These are phyloP conservation scores for Nitzschia palea DNA, from an alignment of 108 stramenopile genomes.

Conservation along the genomic window DNA sequence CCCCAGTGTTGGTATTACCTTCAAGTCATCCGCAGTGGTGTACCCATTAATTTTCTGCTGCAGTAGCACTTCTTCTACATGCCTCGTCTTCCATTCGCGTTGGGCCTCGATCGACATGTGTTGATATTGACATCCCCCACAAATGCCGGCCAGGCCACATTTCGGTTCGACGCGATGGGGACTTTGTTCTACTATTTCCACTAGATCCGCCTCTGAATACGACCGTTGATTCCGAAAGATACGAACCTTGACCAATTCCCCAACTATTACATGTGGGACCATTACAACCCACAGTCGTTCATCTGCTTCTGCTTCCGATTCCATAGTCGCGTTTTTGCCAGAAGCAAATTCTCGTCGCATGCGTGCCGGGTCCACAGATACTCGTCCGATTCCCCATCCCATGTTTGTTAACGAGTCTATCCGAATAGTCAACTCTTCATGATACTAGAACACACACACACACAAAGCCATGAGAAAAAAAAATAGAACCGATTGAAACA, in stretches of 20 bases:
- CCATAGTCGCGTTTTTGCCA: neutral
- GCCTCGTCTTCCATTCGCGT: constrained; percentile 89
- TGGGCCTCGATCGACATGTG: constrained; percentile 86
- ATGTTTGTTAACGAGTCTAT: constrained; percentile 37
- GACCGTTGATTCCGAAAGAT: constrained; percentile 83
- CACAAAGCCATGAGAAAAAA: too few species aligned
- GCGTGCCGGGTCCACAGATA: neutral
- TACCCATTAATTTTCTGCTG: constrained; percentile 35
- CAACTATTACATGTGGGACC: constrained; percentile 89
- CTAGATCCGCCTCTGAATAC: constrained; percentile 92
- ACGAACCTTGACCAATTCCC: constrained; percentile 74
- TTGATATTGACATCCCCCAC: constrained; percentile 98
- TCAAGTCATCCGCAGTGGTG: constrained; percentile 8
- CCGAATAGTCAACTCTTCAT: constrained; percentile 28
- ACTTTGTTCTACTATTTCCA: constrained; percentile 77
- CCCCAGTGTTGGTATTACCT: constrained; percentile 64
- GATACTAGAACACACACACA: constrained; percentile 35
- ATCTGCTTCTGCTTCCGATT: neutral
- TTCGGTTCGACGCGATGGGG: constrained; percentile 76
- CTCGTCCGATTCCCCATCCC: constrained; percentile 36
- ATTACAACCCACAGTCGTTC: constrained; percentile 81
- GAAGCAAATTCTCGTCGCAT: neutral
- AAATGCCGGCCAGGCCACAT: constrained; percentile 79
- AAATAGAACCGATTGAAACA: neutral
- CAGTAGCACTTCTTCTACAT: constrained; percentile 77